Conservation (phyloP, 768 basidiomycete genomes). For the Leccinum longicurvipes region DNA sequence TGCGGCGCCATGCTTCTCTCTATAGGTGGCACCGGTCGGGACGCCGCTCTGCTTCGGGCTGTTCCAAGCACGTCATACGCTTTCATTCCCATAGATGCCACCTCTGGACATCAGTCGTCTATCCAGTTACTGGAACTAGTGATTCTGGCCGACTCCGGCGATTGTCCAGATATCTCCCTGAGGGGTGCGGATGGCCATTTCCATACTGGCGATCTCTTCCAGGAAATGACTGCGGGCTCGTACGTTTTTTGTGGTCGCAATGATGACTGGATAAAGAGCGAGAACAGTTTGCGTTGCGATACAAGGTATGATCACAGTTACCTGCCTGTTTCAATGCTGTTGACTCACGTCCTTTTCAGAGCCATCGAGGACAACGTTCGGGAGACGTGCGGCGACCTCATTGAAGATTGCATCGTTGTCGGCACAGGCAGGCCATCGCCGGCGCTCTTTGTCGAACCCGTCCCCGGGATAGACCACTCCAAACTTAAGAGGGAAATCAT, state of each 20-base stretch:
- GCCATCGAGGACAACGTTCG: slow-evolving; percentile 78
- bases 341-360: slow-evolving; percentile 29
- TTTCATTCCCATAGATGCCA: slow-evolving; percentile 56
- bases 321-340: neutral
- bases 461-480: slow-evolving; percentile 46
- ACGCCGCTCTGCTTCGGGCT: slow-evolving; percentile 51
- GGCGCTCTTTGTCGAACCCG: slow-evolving; percentile 70
- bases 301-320: slow-evolving; percentile 47
- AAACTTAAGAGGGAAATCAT: slow-evolving; percentile 70
- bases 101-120: slow-evolving; percentile 51
- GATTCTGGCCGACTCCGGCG: slow-evolving; percentile 61
- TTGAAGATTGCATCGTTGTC: slow-evolving; percentile 74
- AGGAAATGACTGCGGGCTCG: slow-evolving; percentile 52
- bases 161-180: slow-evolving; percentile 62
- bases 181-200: slow-evolving; percentile 65
- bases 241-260: slow-evolving; percentile 70
- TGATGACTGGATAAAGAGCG: slow-evolving; percentile 85
- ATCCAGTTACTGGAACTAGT: slow-evolving; percentile 63
- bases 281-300: slow-evolving; percentile 74
- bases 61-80: slow-evolving; percentile 63
- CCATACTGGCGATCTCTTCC: slow-evolving; percentile 82
- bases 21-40: slow-evolving; percentile 47
- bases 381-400: slow-evolving; percentile 57
- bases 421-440: slow-evolving; percentile 75
- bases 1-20: slow-evolving; percentile 70